Percentiles rank a stretch among this genome's conserved stretches.
Conservation (phyloP, 768 basidiomycete genomes). For the Boletus rubroflammeus region DNA sequence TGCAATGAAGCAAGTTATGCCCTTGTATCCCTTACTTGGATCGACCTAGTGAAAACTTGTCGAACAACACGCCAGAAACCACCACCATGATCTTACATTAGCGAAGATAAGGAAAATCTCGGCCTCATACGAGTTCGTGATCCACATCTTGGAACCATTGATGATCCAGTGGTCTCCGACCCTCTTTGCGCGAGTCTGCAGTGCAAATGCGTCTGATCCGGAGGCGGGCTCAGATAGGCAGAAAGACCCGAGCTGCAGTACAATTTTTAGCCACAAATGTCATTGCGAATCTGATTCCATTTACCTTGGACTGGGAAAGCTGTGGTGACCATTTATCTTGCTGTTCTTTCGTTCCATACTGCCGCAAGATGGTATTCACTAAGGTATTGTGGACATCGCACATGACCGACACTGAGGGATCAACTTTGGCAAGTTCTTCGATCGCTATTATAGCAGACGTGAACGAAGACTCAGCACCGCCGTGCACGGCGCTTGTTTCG, state of each 20-base stretch:
- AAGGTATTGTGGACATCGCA: constrained; percentile 99
- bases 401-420: constrained; percentile 93
- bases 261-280: background rate
- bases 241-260: constrained; percentile 83
- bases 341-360: constrained; percentile 80
- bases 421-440: constrained; percentile 94
- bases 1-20: constrained; percentile 96
- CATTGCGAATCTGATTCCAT: background rate
- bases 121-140: constrained; percentile 91
- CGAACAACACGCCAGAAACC: background rate
- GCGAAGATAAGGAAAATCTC: constrained; percentile 94
- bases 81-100: constrained; percentile 54
- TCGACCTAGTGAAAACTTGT: constrained; percentile 50
- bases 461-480: constrained; percentile 89
- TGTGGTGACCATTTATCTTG: constrained; percentile 86
- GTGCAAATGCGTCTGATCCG: constrained; percentile 95
- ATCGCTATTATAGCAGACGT: constrained; percentile 94
- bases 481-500: constrained; percentile 79
- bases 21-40: constrained; percentile 94
- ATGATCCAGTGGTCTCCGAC: constrained; percentile 83
- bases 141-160: constrained; percentile 99
- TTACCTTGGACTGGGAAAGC: constrained; percentile 73
- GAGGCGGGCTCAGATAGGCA: constrained; percentile 90
- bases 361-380: constrained; percentile 90
- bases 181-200: constrained; percentile 89